Conservation (phyloP, 2,329 filamentous ascomycete genomes). For the Orbilia blumenaviensis region DNA sequence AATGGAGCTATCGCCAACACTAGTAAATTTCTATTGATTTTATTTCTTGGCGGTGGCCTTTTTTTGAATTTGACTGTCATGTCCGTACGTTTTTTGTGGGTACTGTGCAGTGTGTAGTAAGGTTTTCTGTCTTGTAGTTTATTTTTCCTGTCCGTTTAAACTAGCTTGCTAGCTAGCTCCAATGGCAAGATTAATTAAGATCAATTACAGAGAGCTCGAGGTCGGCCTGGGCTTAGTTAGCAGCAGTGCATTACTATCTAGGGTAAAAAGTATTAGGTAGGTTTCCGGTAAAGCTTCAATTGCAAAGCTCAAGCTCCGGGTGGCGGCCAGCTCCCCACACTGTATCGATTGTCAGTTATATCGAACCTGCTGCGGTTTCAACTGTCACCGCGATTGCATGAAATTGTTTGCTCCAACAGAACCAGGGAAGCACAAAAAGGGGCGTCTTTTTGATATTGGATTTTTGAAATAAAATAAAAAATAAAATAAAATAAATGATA, state of each 20-base stretch:
- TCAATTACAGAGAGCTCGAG: not conserved
- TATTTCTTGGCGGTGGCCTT: not conserved
- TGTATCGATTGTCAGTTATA: not conserved
- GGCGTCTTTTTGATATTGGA: not conserved
- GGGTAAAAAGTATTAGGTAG: too few relatives aligned
- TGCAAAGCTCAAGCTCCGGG: slow-evolving; percentile 13
- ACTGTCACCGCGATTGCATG: not conserved
- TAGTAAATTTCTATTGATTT: slow-evolving; percentile 10
- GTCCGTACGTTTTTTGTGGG: not conserved
- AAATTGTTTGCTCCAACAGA: slow-evolving; percentile 3
- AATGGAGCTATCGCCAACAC: slow-evolving; percentile 27
- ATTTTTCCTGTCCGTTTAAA: not conserved
- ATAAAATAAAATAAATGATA: not conserved
- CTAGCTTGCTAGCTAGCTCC: not conserved
- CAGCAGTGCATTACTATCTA: too few relatives aligned
- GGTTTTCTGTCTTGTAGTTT: slow-evolving; percentile 10
- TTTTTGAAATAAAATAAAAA: too few relatives aligned
- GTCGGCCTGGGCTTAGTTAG: not conserved
- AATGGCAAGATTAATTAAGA: too few relatives aligned
- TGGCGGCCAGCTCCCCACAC: slow-evolving; percentile 12
- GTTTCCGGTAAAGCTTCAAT: not conserved
- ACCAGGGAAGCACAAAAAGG: not conserved
- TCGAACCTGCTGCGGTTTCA: not conserved
- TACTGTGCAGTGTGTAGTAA: not conserved
- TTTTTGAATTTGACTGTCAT: not conserved